A percentile compares a stretch with the other conserved stretches of the same genome.
These are phyloP conservation scores for Prunus davidiana DNA, from an alignment of 306 rosid species.

Conservation along the genomic window DNA sequence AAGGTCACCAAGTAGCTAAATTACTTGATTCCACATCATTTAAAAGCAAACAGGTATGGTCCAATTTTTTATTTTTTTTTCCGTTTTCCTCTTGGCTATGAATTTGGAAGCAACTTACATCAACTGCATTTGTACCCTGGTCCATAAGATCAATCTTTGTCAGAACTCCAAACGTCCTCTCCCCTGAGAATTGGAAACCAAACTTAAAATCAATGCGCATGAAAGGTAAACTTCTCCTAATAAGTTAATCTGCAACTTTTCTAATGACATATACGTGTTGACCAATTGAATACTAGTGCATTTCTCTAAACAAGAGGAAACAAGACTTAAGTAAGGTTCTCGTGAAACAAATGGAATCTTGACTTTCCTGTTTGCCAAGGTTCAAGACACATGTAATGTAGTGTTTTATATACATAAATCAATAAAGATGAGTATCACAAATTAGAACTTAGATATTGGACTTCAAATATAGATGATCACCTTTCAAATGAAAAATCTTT, in stretches of 20 bases:
- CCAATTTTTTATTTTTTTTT: background rate
- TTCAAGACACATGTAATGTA: background rate
- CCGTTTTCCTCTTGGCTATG: background rate
- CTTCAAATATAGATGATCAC: background rate
- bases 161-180: slow-evolving; percentile 50
- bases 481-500: background rate
- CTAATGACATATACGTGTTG: background rate
- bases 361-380: background rate
- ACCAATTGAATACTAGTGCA: background rate
- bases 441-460: background rate
- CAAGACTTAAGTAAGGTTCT: background rate
- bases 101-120: slow-evolving; percentile 28
- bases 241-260: background rate
- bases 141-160: slow-evolving; percentile 53
- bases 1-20: background rate
- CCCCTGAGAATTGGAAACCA: slow-evolving; percentile 27
- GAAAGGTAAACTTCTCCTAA: background rate
- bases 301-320: background rate
- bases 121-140: slow-evolving; percentile 51
- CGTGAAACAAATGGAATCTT: background rate
- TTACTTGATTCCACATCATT: background rate
- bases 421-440: background rate
- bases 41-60: background rate
- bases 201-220: background rate
- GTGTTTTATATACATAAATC: background rate